A percentile compares a stretch with the other conserved stretches of the same genome.
These are phyloP conservation scores for Apiotrichum sp. DNA, from an alignment of 1,284 basidiomycete genomes.

Conservation along the genomic window DNA sequence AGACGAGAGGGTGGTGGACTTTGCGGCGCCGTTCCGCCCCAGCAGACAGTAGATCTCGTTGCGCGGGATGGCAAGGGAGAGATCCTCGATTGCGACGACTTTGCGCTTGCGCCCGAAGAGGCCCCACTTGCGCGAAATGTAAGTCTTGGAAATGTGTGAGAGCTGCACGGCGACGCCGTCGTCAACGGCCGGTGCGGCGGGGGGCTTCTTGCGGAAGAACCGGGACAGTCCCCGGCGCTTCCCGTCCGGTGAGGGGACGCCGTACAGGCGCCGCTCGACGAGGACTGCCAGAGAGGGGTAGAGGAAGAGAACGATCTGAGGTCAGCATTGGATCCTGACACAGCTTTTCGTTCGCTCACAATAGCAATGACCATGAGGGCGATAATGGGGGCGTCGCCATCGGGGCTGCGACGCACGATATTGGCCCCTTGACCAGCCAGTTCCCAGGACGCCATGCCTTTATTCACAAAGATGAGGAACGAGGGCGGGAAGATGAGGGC, in stretches of 20 bases:
- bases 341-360: slow-evolving; percentile 23
- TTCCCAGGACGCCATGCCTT: slow-evolving; percentile 56
- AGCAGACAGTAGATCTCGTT: slow-evolving; percentile 67
- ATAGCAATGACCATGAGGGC: slow-evolving; percentile 60
- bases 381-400: slow-evolving; percentile 54
- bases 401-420: slow-evolving; percentile 56
- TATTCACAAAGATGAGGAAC: slow-evolving; percentile 64
- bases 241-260: slow-evolving; percentile 38
- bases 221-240: neutral
- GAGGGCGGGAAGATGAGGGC: slow-evolving; percentile 66
- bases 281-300: slow-evolving; percentile 61
- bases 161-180: slow-evolving; percentile 20
- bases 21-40: slow-evolving; percentile 64
- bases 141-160: slow-evolving; percentile 23
- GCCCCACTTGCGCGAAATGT: slow-evolving; percentile 20
- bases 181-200: neutral
- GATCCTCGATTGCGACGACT: slow-evolving; percentile 59
- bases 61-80: slow-evolving; percentile 61
- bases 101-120: slow-evolving; percentile 39
- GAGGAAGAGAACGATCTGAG: slow-evolving; percentile 55
- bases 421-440: slow-evolving; percentile 52
- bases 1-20: slow-evolving; percentile 65
- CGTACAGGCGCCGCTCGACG: slow-evolving; percentile 59
- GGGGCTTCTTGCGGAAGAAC: too few relatives aligned
- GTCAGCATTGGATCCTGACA: too few relatives aligned